Evolutionary conservation across 208 protist species (phyloP).

Genomic region (Leishmania aethiopica): DNA sequence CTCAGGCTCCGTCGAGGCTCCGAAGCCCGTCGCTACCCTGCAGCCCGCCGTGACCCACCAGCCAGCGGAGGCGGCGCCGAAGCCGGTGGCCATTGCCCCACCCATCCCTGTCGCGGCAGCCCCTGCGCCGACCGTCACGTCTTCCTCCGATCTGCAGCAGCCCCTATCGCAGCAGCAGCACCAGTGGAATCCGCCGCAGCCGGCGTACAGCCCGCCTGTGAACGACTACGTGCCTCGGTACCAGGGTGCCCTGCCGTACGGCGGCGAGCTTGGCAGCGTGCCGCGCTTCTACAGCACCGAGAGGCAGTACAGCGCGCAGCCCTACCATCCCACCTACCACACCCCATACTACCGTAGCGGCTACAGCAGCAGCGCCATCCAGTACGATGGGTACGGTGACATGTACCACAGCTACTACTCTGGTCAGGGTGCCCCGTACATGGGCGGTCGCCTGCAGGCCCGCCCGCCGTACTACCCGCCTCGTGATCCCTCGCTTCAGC

Average conservation of each 20-base stretch:
- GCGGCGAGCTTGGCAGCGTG: conserved; percentile 36
- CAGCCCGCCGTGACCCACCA: background rate
- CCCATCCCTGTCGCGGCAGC: conserved; percentile 11
- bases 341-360: conserved; percentile 17
- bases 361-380: conserved; percentile 18
- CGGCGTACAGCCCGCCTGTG: conserved; percentile 9
- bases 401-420: conserved; percentile 28
- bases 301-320: conserved; percentile 32
- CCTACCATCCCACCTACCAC: conserved; percentile 33
- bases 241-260: conserved; percentile 16
- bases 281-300: conserved; percentile 36
- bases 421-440: conserved; percentile 27
- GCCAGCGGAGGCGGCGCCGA: conserved; percentile 12
- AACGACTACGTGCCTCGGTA: conserved; percentile 17
- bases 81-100: background rate
- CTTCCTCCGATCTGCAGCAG: conserved; percentile 23
- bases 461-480: conserved; percentile 53
- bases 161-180: background rate
- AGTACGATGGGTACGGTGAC: conserved; percentile 26
- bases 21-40: conserved; percentile 4
- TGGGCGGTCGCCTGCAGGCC: conserved; percentile 38
- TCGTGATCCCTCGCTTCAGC: conserved; percentile 29
- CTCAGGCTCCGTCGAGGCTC: conserved; percentile 13
- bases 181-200: background rate
- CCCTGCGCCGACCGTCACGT: conserved; percentile 17